Percentiles rank a stretch among this genome's conserved stretches.
Evolutionary conservation across 805 yeast genomes (phyloP).

Genomic region (Dipodascus geniculatus): DNA sequence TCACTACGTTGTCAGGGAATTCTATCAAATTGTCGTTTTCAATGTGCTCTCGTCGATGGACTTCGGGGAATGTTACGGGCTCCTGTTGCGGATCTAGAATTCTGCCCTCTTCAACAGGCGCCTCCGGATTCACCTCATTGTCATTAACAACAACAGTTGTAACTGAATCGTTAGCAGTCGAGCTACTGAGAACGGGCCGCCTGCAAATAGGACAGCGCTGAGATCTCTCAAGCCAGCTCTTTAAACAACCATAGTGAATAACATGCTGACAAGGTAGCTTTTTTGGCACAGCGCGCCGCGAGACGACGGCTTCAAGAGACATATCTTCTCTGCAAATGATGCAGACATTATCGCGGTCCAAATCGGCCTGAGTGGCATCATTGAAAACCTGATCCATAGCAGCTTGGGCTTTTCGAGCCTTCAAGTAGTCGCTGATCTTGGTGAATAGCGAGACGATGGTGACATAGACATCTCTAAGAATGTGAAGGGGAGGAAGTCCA

Average conservation of each 20-base stretch:
- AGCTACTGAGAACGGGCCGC: slow-evolving; percentile 41
- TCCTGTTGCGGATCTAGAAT: neutral
- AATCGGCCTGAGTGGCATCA: slow-evolving; percentile 51
- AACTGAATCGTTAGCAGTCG: neutral
- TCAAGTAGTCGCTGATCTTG: slow-evolving; percentile 20
- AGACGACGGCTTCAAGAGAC: slow-evolving; percentile 32
- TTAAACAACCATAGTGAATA: slow-evolving; percentile 79
- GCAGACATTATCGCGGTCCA: slow-evolving; percentile 53
- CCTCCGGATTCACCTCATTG: neutral
- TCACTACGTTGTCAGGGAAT: neutral
- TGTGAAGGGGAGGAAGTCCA: slow-evolving; percentile 32
- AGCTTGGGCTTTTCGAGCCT: slow-evolving; percentile 31
- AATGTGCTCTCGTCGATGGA: neutral
- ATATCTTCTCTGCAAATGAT: slow-evolving; percentile 90
- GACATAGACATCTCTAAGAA: slow-evolving; percentile 38
- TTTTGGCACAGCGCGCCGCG: slow-evolving; percentile 50
- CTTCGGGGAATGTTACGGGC: neutral
- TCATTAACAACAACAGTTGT: neutral
- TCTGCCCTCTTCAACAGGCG: neutral
- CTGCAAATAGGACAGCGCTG: slow-evolving; percentile 92
- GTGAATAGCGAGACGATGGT: slow-evolving; percentile 23
- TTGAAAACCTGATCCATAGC: slow-evolving; percentile 52
- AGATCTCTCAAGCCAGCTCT: slow-evolving; percentile 86
- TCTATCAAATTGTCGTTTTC: neutral
- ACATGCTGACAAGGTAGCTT: slow-evolving; percentile 77